Evolutionary conservation across 495 filamentous ascomycete species (phyloP).

Genomic region (Clohesyomyces aquaticus): DNA sequence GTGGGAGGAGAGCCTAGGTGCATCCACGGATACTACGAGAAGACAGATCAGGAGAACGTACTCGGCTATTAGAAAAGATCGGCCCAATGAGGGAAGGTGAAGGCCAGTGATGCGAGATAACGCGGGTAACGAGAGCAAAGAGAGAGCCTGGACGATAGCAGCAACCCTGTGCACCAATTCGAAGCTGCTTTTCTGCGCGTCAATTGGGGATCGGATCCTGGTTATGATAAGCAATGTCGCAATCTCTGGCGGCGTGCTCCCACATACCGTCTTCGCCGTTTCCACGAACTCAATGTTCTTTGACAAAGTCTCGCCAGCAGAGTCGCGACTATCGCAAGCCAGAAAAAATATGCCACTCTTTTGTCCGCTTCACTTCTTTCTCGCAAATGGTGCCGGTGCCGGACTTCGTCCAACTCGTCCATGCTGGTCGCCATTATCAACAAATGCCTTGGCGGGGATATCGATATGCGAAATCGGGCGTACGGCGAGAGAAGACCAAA

Average conservation of each 20-base stretch:
- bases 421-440: not conserved
- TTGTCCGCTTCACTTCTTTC: slow-evolving; percentile 14
- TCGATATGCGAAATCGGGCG: too few relatives aligned
- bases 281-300: slow-evolving; percentile 1
- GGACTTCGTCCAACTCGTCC: slow-evolving; percentile 24
- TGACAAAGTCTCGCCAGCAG: not conserved
- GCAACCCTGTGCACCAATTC: not conserved
- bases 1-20: slow-evolving; percentile 16
- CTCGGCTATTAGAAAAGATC: not conserved
- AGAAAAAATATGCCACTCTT: slow-evolving; percentile 6
- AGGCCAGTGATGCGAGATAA: not conserved
- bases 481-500: too few relatives aligned
- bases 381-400: slow-evolving; percentile 21
- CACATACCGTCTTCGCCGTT: slow-evolving; percentile 2
- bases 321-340: slow-evolving; percentile 9
- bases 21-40: slow-evolving; percentile 20
- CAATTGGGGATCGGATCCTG: too few relatives aligned
- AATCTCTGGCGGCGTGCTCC: too few relatives aligned
- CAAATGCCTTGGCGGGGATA: too few relatives aligned
- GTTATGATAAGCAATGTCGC: too few relatives aligned
- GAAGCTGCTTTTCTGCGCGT: too few relatives aligned
- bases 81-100: not conserved
- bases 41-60: not conserved
- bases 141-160: not conserved
- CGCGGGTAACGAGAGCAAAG: not conserved